Conservation (phyloP, 176 grass and related monocot genomes). For the Oryza rufipogon region DNA sequence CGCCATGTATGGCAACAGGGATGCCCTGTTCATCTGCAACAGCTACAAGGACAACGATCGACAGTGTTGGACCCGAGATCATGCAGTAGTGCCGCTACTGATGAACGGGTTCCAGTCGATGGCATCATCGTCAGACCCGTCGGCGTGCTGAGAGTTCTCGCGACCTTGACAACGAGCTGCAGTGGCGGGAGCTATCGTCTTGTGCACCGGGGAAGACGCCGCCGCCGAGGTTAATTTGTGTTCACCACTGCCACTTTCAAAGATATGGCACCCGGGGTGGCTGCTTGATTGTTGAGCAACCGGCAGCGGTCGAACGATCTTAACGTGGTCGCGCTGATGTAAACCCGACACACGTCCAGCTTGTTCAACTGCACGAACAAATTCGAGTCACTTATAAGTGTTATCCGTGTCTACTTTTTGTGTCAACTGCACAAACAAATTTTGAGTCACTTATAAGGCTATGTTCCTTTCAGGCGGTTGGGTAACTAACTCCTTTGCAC, state of each 20-base stretch:
- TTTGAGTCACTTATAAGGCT: too few species aligned
- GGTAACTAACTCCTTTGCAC: too few species aligned
- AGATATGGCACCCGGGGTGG: neutral
- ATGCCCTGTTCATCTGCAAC: too few species aligned
- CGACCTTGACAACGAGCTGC: neutral
- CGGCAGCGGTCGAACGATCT: slow-evolving; percentile 66
- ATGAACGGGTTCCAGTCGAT: too few species aligned
- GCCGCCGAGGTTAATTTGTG: neutral
- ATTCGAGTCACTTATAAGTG: too few species aligned
- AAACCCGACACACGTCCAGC: slow-evolving; percentile 63
- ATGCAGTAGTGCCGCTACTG: neutral
- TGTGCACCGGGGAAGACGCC: neutral
- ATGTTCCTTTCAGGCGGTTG: too few species aligned
- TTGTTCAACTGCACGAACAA: too few species aligned
- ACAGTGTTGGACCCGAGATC: too few species aligned
- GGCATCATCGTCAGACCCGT: neutral
- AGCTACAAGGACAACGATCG: too few species aligned
- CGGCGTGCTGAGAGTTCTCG: neutral
- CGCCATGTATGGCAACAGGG: too few species aligned
- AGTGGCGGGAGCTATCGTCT: neutral
- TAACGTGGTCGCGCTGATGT: slow-evolving; percentile 53
- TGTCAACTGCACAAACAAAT: too few species aligned
- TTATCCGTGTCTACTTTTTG: too few species aligned
- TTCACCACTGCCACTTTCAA: neutral
- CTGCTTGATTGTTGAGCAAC: slow-evolving; percentile 8